Percentiles rank a stretch among this genome's conserved stretches.
Evolutionary conservation across 805 yeast genomes (phyloP).

Genomic region (Kodamaea restingae): DNA sequence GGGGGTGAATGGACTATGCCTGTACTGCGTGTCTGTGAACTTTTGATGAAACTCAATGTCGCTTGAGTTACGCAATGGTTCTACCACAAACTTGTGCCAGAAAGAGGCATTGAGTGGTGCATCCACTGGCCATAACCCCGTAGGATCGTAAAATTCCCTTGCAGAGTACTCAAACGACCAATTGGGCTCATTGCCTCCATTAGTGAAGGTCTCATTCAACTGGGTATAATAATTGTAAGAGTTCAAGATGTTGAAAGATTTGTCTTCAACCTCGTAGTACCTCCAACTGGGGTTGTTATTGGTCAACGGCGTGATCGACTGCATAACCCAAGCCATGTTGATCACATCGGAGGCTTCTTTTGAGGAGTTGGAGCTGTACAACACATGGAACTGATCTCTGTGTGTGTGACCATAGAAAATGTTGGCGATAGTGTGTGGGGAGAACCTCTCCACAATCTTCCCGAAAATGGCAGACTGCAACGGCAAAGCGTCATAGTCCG

Average conservation of each 20-base stretch:
- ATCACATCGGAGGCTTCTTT: constrained; percentile 36
- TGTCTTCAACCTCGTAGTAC: constrained; percentile 61
- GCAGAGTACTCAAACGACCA: constrained; percentile 68
- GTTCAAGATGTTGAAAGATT: constrained; percentile 58
- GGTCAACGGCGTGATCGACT: constrained; percentile 59
- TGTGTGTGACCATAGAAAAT: constrained; percentile 73
- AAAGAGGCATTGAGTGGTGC: constrained; percentile 65
- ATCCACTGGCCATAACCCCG: constrained; percentile 51
- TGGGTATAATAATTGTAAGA: constrained; percentile 56
- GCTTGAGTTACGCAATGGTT: constrained; percentile 33
- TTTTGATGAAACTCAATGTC: constrained; percentile 44
- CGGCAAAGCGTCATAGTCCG: constrained; percentile 55
- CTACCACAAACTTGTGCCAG: constrained; percentile 56
- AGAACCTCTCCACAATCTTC: constrained; percentile 60
- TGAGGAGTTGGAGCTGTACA: constrained; percentile 45
- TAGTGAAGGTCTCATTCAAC: constrained; percentile 53
- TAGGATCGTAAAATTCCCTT: constrained; percentile 51
- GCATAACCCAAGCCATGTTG: constrained; percentile 61
- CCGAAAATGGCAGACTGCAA: constrained; percentile 53
- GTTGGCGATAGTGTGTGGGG: constrained; percentile 65
- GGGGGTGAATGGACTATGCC: constrained; percentile 54
- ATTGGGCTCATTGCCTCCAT: constrained; percentile 51
- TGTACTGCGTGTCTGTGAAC: constrained; percentile 47
- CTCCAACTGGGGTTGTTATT: constrained; percentile 69
- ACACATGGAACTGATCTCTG: constrained; percentile 59